A percentile compares a stretch with the other conserved stretches of the same genome.
These are phyloP conservation scores for Trichoderma koningiopsis DNA, from an alignment of 2,329 filamentous ascomycete species.

Conservation along the genomic window DNA sequence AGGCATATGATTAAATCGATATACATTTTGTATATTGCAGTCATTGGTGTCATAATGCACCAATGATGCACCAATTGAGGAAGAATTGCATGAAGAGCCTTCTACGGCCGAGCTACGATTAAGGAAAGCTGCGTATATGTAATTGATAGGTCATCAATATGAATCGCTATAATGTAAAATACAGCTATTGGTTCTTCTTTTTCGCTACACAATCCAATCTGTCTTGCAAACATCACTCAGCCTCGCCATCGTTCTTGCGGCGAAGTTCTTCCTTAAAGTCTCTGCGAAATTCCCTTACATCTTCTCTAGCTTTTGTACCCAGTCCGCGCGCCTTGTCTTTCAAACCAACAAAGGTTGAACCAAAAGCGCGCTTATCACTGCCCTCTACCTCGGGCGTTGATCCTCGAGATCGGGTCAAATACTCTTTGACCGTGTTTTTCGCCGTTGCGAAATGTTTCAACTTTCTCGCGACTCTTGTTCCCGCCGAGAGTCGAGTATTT, in stretches of 20 bases:
- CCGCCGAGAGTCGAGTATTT: not conserved
- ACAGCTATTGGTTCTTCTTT: not conserved
- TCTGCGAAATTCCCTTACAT: conserved; percentile 3
- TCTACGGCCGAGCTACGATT: not conserved
- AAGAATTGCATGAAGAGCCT: not conserved
- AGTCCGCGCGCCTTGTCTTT: conserved; percentile 9
- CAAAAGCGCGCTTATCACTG: not conserved
- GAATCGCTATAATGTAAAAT: not conserved
- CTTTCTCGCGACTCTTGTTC: conserved; percentile 5
- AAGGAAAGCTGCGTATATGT: not conserved
- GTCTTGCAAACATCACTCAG: not conserved
- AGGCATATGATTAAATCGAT: not conserved
- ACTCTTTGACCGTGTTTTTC: not conserved
- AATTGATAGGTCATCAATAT: not conserved
- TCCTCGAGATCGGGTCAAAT: not conserved
- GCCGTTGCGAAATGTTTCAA: conserved; percentile 3
- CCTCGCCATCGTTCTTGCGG: not conserved
- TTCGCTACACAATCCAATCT: not conserved
- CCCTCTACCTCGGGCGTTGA: not conserved
- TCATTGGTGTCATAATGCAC: too few relatives aligned
- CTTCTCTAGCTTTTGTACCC: conserved; percentile 6
- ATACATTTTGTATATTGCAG: too few relatives aligned
- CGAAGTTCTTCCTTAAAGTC: conserved; percentile 12
- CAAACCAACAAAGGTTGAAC: not conserved
- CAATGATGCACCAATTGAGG: not conserved